Evolutionary conservation across 176 grass and related monocot species (phyloP).

Genomic region (Oryza officinalis): DNA sequence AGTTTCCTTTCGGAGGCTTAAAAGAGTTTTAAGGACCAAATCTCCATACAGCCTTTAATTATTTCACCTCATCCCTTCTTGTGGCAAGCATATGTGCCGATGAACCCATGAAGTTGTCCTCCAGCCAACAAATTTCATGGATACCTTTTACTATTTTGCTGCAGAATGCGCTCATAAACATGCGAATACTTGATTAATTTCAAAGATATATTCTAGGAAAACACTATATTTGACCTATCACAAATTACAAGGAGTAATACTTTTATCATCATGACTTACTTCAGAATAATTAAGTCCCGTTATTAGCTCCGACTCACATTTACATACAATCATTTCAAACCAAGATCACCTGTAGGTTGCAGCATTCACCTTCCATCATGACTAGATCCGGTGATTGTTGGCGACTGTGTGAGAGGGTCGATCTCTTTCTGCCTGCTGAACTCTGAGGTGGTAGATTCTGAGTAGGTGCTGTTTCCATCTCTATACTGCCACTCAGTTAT

Average conservation of each 20-base stretch:
- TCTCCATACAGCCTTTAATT: no score
- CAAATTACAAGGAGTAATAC: not conserved
- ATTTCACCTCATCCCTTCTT: no score
- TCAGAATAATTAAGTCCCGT: not conserved
- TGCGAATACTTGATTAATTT: not conserved
- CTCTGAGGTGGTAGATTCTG: not conserved
- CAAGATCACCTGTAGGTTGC: not conserved
- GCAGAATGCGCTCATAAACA: not conserved
- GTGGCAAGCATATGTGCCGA: not conserved
- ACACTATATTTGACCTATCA: not conserved
- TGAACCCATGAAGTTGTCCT: not conserved
- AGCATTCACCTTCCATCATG: not conserved
- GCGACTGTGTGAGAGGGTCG: not conserved
- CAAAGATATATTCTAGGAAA: not conserved
- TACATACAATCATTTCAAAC: not conserved
- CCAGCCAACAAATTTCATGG: not conserved
- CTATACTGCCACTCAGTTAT: constrained; percentile 58
- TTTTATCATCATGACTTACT: not conserved
- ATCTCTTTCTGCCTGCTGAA: constrained; percentile 4
- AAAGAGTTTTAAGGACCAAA: no score
- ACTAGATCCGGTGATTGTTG: constrained; percentile 1
- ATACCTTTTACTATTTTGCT: not conserved
- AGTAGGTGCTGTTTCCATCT: constrained; percentile 25
- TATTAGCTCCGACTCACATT: not conserved
- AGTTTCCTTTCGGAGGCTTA: no score